Base-by-base conservation (phyloP, 2,329 filamentous ascomycete genomes). In the Scytalidium sp. region DNA sequence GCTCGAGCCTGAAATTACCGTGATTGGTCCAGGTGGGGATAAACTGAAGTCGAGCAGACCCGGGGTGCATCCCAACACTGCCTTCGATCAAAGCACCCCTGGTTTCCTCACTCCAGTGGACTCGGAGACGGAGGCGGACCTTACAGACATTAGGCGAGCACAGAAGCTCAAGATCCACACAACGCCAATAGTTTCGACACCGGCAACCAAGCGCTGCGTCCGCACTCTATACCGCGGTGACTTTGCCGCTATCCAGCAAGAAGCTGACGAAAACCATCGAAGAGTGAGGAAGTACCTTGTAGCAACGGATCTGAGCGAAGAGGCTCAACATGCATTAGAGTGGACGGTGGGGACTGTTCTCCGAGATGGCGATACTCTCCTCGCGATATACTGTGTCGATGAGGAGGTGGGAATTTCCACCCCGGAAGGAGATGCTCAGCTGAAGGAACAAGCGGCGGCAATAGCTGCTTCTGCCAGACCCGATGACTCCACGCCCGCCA, bases 271-370 rank as follows among this genome's bases (percentile, higher is more conserved):
- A 11, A 89, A 90, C 46, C 79, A 89, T 45, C 83, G 88, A 45
- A 83, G 88, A 47, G 81, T 93, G 53, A 82, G 94, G 47, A 95
- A 94, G 61, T 99, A 97, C 65, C 74, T 99, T 15, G 91, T 97
- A n/a, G 93, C 94, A 3, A 97, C 90, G 0, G 94, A 99, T 68
- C 74, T 97, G 3, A 97, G 92, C 59, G 89, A 94, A 32, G 94
- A 99, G 71, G 92, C 93, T 3, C 89, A 90, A 6, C 95, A 97
- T 67, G 94, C 94, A 1, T 76, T 99, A 25, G 94, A 99, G 67
- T 99, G 94, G 94, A 94, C 93, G 0, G 92, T 99, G 49, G 94
- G 94, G 7, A 97, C 93, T 0, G 91, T 97, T 5, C 76, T 99
- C 23, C 83, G 94, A 44, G 92, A 97, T 60, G 94, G 94, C 7